phyloP scores from a whole-genome alignment of 2,329 filamentous ascomycete species.

The Alternaria hordeiaustralica region DNA sequence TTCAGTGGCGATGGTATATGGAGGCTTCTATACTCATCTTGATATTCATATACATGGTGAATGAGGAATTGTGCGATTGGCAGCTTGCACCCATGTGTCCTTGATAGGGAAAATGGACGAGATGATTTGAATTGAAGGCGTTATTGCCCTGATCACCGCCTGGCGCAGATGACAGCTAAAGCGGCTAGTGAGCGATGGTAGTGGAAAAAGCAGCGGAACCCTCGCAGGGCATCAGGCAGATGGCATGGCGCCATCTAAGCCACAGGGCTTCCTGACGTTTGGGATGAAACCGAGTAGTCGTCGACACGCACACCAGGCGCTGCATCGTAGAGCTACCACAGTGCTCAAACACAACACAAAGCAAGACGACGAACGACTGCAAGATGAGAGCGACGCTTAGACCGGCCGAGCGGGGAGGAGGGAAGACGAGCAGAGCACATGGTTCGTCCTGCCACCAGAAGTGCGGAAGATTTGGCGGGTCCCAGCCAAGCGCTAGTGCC shows the following conservation, averaged over 20 bases:
- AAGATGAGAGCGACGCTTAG: conserved; percentile 1
- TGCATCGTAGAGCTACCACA: background rate
- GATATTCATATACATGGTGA: background rate
- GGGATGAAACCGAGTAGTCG: conserved; percentile 5
- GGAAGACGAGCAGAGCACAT: conserved; percentile 1
- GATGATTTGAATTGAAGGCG: background rate
- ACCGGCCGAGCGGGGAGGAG: conserved; percentile 1
- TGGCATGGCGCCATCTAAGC: background rate
- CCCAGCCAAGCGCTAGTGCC: conserved; percentile 9
- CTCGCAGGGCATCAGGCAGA: background rate
- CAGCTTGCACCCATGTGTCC: background rate
- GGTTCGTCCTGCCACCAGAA: conserved; percentile 3
- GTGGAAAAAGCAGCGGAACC: conserved; percentile 7
- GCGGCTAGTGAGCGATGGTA: conserved; percentile 3
- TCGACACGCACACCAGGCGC: background rate
- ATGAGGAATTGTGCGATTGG: background rate
- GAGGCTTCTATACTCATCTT: background rate
- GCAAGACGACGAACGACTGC: background rate
- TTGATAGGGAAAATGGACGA: background rate
- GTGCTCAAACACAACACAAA: conserved; percentile 8
- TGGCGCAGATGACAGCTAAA: conserved; percentile 5
- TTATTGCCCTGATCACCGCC: conserved; percentile 6
- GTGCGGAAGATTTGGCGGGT: conserved; percentile 12
- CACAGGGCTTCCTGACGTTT: conserved; percentile 2
- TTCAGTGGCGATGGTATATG: background rate